Percentiles rank a stretch among this genome's conserved stretches.
phyloP scores from a whole-genome alignment of 2,329 filamentous ascomycete species.

The Pseudogymnoascus sp. region DNA sequence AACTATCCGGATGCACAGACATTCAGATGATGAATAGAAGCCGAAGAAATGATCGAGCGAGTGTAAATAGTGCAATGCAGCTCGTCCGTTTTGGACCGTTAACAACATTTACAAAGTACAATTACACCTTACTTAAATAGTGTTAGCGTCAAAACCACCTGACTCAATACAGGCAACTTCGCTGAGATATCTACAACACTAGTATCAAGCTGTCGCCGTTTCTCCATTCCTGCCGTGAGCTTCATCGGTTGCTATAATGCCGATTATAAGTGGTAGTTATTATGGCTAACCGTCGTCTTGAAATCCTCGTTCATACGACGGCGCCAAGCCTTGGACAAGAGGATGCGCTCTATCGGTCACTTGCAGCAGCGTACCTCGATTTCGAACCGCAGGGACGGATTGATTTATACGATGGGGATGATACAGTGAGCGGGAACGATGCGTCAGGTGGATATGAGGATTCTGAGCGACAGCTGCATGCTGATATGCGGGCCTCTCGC shows the following conservation, averaged over 20 bases:
- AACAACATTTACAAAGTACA: too few relatives aligned
- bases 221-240: neutral
- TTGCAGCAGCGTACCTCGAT: slow-evolving; percentile 26
- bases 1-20: too few relatives aligned
- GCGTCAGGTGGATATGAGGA: slow-evolving; percentile 36
- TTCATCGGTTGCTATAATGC: neutral
- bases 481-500: slow-evolving; percentile 16
- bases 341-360: slow-evolving; percentile 26
- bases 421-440: slow-evolving; percentile 26
- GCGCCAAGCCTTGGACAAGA: slow-evolving; percentile 27
- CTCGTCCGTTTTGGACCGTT: neutral
- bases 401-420: slow-evolving; percentile 12
- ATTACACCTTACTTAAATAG: neutral
- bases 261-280: neutral
- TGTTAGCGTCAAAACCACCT: neutral
- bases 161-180: slow-evolving; percentile 2
- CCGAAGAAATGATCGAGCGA: neutral
- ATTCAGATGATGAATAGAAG: neutral
- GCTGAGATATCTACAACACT: neutral
- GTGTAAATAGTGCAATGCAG: neutral
- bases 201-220: neutral
- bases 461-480: slow-evolving; percentile 31
- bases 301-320: slow-evolving; percentile 28
- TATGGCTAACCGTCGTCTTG: slow-evolving; percentile 15
- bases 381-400: slow-evolving; percentile 21